Base-by-base conservation (phyloP, 2,329 filamentous ascomycete genomes). In the Cercospora janseana region DNA sequence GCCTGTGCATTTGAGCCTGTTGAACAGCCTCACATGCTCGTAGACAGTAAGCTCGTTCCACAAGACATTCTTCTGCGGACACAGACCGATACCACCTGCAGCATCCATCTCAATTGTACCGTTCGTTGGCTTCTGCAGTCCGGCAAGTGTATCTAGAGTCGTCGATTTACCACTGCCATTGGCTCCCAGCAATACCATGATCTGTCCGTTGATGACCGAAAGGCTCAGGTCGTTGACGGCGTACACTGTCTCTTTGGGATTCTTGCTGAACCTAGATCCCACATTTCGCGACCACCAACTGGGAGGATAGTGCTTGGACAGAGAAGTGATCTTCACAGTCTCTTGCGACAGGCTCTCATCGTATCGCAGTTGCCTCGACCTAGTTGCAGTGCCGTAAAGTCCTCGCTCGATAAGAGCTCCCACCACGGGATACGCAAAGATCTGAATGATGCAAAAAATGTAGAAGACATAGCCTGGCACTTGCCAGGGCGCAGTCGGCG, bases 161-260 rank as follows among this genome's bases (percentile, higher is more conserved):
- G 90, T 95, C 47, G 85, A 89, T 68, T 96, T 95, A 27, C 90
- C 90, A 61, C 84, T 88, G 10, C 90, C 90, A 64, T 95, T 95
- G 6, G 89, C 88, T 29, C 90, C 90, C 0, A 95, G 77, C 0
- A 96, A 75, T 1, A 91, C 87, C 64, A 94, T 79, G 45, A 96
- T 95, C 60, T 95, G 85, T 1, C 91, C 91, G 56, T 83, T 81
- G 3, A 80, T 77, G 3, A 88, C 87, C 13, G 79, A 78, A 40
- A 96, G 74, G 44, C 78, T 85, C 28, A 96, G 72, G 31, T 83
- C 75, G 52, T 89, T 78, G 31, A 96, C 89, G 3, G 91, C 91
- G n/a, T 85, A 69, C 0, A 95, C 88, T 0, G 82, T 82, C 28
- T 84, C 79, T n/a, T 76, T 77, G 6, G 63, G 69, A 51, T 69